A percentile compares a stretch with the other conserved stretches of the same genome.
phyloP scores from a whole-genome alignment of 2,329 filamentous ascomycete genomes.

The Aspergillus sp. region DNA sequence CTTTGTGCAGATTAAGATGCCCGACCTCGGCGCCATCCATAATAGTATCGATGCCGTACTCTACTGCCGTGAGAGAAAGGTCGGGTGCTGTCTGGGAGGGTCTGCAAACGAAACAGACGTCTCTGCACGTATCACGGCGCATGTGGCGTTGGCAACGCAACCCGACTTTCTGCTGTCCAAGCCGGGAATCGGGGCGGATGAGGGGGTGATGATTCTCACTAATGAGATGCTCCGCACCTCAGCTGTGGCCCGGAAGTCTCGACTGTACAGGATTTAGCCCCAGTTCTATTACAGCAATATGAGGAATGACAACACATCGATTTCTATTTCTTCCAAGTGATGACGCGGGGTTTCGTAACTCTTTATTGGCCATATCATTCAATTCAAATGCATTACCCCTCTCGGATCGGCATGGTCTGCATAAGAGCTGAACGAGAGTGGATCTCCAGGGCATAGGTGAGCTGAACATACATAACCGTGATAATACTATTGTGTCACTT shows the following conservation, averaged over 20 bases:
- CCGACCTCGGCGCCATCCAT: conserved; percentile 11
- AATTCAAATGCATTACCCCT: too few species aligned
- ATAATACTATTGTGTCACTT: too few species aligned
- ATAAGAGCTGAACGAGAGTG: too few species aligned
- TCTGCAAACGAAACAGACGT: conserved; percentile 17
- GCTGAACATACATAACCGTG: too few species aligned
- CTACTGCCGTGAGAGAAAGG: conserved; percentile 7
- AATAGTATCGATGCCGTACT: conserved; percentile 14
- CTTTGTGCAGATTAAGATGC: conserved; percentile 16
- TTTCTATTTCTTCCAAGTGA: too few species aligned
- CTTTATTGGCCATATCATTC: too few species aligned
- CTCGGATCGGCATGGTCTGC: too few species aligned
- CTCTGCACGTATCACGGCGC: conserved; percentile 21
- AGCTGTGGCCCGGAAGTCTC: not conserved
- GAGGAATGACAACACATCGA: not conserved
- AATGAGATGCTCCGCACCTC: conserved; percentile 6
- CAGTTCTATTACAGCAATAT: not conserved
- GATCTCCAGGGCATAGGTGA: too few species aligned
- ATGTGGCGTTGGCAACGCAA: conserved; percentile 4
- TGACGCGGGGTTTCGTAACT: not conserved
- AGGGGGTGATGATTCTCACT: conserved; percentile 5
- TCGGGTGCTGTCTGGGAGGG: conserved; percentile 12
- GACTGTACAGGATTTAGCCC: not conserved
- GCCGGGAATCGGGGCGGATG: conserved; percentile 4
- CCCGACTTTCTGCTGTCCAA: conserved; percentile 5